Base-by-base conservation (phyloP, 1,284 basidiomycete genomes). In the Apiotrichum domesticum region DNA sequence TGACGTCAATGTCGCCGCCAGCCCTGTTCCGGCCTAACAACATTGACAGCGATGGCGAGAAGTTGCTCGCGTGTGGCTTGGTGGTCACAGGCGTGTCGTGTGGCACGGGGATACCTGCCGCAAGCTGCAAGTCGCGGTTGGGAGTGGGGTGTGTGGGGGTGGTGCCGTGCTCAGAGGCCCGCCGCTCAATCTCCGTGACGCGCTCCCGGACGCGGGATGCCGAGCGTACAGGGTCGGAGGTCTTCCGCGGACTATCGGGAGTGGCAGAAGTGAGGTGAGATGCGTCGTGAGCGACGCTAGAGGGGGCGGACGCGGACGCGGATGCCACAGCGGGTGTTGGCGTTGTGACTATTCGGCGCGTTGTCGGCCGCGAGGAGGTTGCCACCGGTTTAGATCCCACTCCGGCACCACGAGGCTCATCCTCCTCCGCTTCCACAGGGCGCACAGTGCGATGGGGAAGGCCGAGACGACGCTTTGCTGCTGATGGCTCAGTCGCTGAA, bases 381-480 rank as follows among this genome's bases (percentile, higher is more conserved):
- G 10, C 8, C 37, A 10, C 10, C 14, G 37, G 8, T 14, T 14
- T 39, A 39, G 37, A 39, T 10, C 37, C 37, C 10, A 39, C 37
- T 7, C n/a, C n/a, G 41, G 41, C 41, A 13, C 10, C n/a, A 42
- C n/a, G 41, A n/a, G 41, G n/a, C 6, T 42, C 41, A 42, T 42
- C 41, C 29, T 29, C 29, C 29, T 29, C 29, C 29, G 29, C 29
- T 42, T 13, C 43, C n/a, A 33, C 49, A 29, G 39, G 39, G 9
- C 32, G 55, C 34, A 61, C 42, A 2, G 63, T 62, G 2, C 67
- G 61, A 4, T 58, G 47, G 5, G 69, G 66, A 6, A 63, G 59
- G 4, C 63, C 59, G 42, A 69, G 57, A 8, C 65, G 59, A 3
- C 65, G 59, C 5, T 29, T 34, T 9, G 48, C 43, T 3, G 37